A percentile compares a stretch with the other conserved stretches of the same genome.
phyloP scores from a whole-genome alignment of 306 rosid genomes.

The Prunus mongolica region DNA sequence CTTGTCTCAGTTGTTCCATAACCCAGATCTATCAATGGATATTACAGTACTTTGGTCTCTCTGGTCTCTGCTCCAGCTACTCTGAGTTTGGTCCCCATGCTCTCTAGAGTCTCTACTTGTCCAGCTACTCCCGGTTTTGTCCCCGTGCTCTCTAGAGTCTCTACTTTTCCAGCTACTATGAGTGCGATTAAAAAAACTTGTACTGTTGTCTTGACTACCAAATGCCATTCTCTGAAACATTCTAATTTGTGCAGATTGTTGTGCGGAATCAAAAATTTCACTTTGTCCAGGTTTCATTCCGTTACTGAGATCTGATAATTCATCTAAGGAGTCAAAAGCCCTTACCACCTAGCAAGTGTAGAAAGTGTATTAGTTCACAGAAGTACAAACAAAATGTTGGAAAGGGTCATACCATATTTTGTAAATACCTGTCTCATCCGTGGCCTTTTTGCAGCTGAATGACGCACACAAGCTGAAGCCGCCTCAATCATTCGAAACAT shows the following conservation, averaged over 20 bases:
- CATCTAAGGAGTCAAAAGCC: constrained; percentile 80
- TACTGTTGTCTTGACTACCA: constrained; percentile 67
- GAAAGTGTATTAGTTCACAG: neutral
- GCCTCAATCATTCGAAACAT: constrained; percentile 92
- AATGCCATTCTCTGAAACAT: constrained; percentile 90
- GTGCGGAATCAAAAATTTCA: constrained; percentile 53
- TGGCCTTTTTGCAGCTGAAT: constrained; percentile 76
- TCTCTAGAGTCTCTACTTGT: constrained; percentile 31
- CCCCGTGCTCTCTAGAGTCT: constrained; percentile 22
- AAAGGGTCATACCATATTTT: neutral
- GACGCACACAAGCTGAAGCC: constrained; percentile 92
- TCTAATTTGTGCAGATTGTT: constrained; percentile 78
- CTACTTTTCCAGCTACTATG: constrained; percentile 73
- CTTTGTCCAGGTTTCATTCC: constrained; percentile 96
- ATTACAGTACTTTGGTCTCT: constrained; percentile 23
- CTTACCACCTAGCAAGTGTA: constrained; percentile 63
- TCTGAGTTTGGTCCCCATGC: constrained; percentile 49
- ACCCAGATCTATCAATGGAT: constrained; percentile 47
- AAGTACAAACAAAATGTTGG: neutral
- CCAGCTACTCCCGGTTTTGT: constrained; percentile 55
- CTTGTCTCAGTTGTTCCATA: constrained; percentile 50
- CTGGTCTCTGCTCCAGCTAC: constrained; percentile 54
- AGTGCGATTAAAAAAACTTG: constrained; percentile 48
- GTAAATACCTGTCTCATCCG: constrained; percentile 80
- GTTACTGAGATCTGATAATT: constrained; percentile 63